Percentiles rank a stretch among this genome's conserved stretches.
Evolutionary conservation across 495 filamentous ascomycete genomes (phyloP).

Genomic region (Talaromyces nanjingensis): DNA sequence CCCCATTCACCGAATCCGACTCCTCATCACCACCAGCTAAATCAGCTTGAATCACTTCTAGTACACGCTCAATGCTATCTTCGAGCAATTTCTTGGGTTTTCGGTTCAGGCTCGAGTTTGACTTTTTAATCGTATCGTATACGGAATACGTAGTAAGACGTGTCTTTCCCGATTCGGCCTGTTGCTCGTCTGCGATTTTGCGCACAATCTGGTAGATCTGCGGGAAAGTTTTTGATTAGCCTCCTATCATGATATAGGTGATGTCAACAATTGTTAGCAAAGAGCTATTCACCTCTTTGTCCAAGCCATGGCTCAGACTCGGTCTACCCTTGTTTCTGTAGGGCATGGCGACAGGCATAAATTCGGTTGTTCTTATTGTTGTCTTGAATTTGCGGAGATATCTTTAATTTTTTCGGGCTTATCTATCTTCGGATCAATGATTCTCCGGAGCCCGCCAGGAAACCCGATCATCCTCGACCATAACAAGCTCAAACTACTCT

Average conservation of each 20-base stretch:
- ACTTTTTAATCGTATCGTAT: conserved; percentile 71
- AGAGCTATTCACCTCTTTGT: conserved; percentile 40
- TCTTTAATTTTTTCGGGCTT: not conserved
- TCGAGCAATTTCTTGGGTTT: conserved; percentile 74
- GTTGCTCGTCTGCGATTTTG: conserved; percentile 62
- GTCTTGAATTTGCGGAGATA: not conserved
- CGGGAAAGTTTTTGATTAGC: not conserved
- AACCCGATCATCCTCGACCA: not conserved
- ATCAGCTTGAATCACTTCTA: conserved; percentile 68
- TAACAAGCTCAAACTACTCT: not conserved
- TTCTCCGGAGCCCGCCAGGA: not conserved
- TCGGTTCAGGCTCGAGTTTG: conserved; percentile 77
- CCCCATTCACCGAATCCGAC: conserved; percentile 53
- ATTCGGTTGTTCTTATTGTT: not conserved
- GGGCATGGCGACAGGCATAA: conserved; percentile 16
- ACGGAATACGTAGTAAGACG: conserved; percentile 54
- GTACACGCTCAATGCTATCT: conserved; percentile 77
- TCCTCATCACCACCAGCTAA: conserved; percentile 37
- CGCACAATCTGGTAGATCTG: conserved; percentile 69
- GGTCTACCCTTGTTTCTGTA: conserved; percentile 35
- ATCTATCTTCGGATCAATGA: conserved; percentile 7
- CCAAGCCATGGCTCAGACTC: conserved; percentile 45
- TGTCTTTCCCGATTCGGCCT: conserved; percentile 34
- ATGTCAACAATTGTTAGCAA: not conserved
- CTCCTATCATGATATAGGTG: not conserved